A percentile compares a stretch with the other conserved stretches of the same genome.
These are phyloP conservation scores for Castanea crenata DNA, from an alignment of 306 rosid genomes.

Conservation along the genomic window DNA sequence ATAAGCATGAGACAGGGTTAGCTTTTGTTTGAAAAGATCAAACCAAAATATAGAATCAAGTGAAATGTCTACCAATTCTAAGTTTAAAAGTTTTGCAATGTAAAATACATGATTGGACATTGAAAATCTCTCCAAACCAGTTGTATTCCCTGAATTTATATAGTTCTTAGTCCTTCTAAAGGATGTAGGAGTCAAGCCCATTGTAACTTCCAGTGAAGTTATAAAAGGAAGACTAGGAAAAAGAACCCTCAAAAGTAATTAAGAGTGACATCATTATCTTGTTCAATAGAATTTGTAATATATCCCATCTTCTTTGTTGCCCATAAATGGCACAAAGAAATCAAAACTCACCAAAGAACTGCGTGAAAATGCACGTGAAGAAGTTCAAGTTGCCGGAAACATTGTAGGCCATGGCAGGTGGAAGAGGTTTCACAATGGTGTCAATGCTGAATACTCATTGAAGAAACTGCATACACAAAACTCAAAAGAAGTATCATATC, in stretches of 20 bases:
- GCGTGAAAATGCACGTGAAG: constrained; percentile 97
- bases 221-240: background rate
- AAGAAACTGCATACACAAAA: constrained; percentile 63
- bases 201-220: background rate
- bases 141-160: background rate
- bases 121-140: too few relatives aligned
- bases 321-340: too few relatives aligned
- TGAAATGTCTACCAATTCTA: background rate
- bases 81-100: background rate
- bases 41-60: background rate
- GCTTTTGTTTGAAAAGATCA: too few relatives aligned
- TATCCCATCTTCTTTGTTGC: too few relatives aligned
- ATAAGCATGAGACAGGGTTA: too few relatives aligned
- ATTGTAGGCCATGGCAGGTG: constrained; percentile 74
- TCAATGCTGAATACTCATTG: constrained; percentile 90
- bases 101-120: background rate
- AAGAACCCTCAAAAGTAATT: background rate
- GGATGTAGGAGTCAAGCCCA: background rate
- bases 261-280: constrained; percentile 8
- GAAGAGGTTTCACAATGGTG: constrained; percentile 67
- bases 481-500: background rate
- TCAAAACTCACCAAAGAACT: constrained; percentile 30
- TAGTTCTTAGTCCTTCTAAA: background rate
- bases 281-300: too few relatives aligned
- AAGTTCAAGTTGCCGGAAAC: constrained; percentile 90